Evolutionary conservation across 2,329 filamentous ascomycete species (phyloP).

Genomic region (Colletotrichum sp.): DNA sequence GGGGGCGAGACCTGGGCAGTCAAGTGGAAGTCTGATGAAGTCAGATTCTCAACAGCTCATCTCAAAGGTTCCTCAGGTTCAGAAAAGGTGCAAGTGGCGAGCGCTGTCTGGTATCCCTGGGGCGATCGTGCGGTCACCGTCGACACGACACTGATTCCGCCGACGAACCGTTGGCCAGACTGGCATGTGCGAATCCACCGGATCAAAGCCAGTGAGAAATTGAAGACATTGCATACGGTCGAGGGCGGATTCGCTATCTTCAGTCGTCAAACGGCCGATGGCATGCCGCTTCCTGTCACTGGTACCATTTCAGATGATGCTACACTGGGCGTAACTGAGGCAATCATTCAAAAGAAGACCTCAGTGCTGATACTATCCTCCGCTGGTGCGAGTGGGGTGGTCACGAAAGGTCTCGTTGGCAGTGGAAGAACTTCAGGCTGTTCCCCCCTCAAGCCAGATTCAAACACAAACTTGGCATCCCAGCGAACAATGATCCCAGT

Average conservation of each 20-base stretch:
- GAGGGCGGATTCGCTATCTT: conserved; percentile 29
- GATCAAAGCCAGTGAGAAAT: not conserved
- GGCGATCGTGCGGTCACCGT: conserved; percentile 28
- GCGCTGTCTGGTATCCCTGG: conserved; percentile 29
- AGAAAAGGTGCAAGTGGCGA: not conserved
- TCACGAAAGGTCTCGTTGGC: not conserved
- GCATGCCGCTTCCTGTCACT: not conserved
- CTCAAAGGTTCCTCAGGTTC: not conserved
- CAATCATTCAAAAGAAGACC: not conserved
- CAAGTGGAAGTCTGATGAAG: conserved; percentile 30
- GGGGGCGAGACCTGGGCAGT: conserved; percentile 33
- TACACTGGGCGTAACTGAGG: not conserved
- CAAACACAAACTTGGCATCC: conserved; percentile 29
- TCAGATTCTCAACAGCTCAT: conserved; percentile 3
- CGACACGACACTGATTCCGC: conserved; percentile 31
- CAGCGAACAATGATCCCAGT: conserved; percentile 25
- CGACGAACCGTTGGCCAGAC: conserved; percentile 34
- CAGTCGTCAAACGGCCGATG: not conserved
- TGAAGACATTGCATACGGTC: conserved; percentile 10
- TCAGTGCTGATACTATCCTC: conserved; percentile 6
- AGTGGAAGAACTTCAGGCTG: not conserved
- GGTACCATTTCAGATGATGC: not conserved
- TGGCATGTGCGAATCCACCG: conserved; percentile 35
- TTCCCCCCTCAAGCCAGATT: conserved; percentile 26
- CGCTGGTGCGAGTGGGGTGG: not conserved